Conservation (phyloP, 805 yeast genomes). For the Priceomyces fermenticarens region DNA sequence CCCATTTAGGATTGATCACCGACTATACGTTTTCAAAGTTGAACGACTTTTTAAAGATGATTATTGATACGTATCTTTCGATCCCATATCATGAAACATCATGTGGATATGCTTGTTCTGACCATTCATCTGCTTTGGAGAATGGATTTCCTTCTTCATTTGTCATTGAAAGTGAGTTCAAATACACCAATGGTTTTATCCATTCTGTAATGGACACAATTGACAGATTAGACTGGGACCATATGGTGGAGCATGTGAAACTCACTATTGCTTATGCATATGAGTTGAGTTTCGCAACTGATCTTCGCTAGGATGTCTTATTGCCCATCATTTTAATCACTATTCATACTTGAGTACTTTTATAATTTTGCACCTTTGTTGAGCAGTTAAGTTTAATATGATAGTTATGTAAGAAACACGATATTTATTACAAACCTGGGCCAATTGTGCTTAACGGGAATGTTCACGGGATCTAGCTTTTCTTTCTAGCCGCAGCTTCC, state of each 20-base stretch:
- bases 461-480: no score
- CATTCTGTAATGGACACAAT: constrained; percentile 80
- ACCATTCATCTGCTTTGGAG: constrained; percentile 82
- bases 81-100: constrained; percentile 71
- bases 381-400: no score
- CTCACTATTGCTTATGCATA: constrained; percentile 68
- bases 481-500: no score
- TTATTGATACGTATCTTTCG: constrained; percentile 59
- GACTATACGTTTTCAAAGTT: constrained; percentile 61
- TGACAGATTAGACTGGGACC: constrained; percentile 74
- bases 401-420: no score
- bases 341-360: no score
- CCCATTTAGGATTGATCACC: constrained; percentile 74
- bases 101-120: constrained; percentile 94
- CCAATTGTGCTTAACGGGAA: no score
- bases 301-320: background rate
- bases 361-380: no score
- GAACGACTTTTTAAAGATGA: constrained; percentile 57
- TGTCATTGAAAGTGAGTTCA: constrained; percentile 73
- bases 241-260: constrained; percentile 77
- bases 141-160: constrained; percentile 84
- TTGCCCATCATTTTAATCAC: no score
- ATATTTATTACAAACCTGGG: no score
- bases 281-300: constrained; percentile 55
- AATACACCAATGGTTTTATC: constrained; percentile 61